Conservation (phyloP, 306 rosid species). For the Morella rubra region DNA sequence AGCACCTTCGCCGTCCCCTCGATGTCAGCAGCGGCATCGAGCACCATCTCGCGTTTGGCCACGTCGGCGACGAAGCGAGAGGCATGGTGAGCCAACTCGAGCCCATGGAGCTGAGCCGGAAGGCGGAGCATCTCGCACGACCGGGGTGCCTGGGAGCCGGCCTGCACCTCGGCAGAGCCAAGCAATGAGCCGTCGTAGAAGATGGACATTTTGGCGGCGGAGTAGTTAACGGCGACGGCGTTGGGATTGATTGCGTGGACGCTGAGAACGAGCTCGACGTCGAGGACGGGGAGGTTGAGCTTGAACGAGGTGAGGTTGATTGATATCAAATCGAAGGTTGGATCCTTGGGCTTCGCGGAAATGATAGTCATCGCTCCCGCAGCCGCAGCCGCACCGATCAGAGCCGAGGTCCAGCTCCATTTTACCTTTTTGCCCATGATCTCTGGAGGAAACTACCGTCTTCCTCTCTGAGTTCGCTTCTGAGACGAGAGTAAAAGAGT, state of each 20-base stretch:
- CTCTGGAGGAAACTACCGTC: not conserved
- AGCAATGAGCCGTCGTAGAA: slow-evolving; percentile 75
- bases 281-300: slow-evolving; percentile 57
- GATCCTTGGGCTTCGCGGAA: slow-evolving; percentile 77
- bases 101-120: slow-evolving; percentile 66
- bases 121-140: slow-evolving; percentile 75
- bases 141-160: slow-evolving; percentile 70
- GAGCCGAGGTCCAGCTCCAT: slow-evolving; percentile 76
- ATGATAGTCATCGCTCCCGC: slow-evolving; percentile 52
- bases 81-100: slow-evolving; percentile 63
- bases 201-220: slow-evolving; percentile 83
- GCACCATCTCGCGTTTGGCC: slow-evolving; percentile 68
- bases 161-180: slow-evolving; percentile 69
- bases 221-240: slow-evolving; percentile 64
- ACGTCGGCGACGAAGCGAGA: slow-evolving; percentile 52
- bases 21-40: slow-evolving; percentile 67
- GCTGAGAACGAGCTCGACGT: slow-evolving; percentile 68
- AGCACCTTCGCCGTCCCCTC: slow-evolving; percentile 66
- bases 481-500: not conserved
- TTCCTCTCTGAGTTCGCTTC: not conserved
- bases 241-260: slow-evolving; percentile 92
- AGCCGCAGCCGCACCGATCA: slow-evolving; percentile 73
- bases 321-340: slow-evolving; percentile 70
- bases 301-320: slow-evolving; percentile 71
- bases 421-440: slow-evolving; percentile 39